A percentile compares a stretch with the other conserved stretches of the same genome.
Conservation (phyloP, 2,329 filamentous ascomycete genomes). For the Fusarium sp. region DNA sequence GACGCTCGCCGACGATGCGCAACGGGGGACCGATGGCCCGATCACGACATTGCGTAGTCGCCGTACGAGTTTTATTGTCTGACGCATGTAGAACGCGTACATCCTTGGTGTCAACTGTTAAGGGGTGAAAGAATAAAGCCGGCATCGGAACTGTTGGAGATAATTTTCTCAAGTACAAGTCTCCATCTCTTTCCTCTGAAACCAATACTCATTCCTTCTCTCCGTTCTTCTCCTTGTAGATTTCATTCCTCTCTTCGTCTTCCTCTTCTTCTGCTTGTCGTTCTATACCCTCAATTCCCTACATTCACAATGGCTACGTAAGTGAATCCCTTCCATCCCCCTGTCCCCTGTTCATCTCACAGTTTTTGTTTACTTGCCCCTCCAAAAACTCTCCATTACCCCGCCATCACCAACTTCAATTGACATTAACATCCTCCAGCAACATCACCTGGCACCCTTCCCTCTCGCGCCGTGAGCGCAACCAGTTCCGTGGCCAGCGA, state of each 20-base stretch:
- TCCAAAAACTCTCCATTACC: slow-evolving; percentile 23
- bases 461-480: slow-evolving; percentile 79
- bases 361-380: slow-evolving; percentile 9
- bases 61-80: not conserved
- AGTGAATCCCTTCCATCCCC: slow-evolving; percentile 21
- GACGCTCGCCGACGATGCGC: not conserved
- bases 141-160: slow-evolving; percentile 3
- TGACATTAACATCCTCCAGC: slow-evolving; percentile 54
- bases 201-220: not conserved
- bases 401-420: slow-evolving; percentile 23
- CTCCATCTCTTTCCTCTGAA: not conserved
- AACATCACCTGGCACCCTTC: slow-evolving; percentile 92
- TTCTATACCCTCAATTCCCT: slow-evolving; percentile 5
- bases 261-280: slow-evolving; percentile 5
- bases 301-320: slow-evolving; percentile 47
- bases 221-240: not conserved
- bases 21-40: slow-evolving; percentile 32
- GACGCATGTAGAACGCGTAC: not conserved
- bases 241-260: slow-evolving; percentile 2
- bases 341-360: not conserved
- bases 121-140: not conserved
- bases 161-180: not conserved
- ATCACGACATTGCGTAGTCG: slow-evolving; percentile 29
- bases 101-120: not conserved
- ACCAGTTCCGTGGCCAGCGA: slow-evolving; percentile 76